phyloP scores from a whole-genome alignment of 495 filamentous ascomycete species.

The Xylaria telfairii region DNA sequence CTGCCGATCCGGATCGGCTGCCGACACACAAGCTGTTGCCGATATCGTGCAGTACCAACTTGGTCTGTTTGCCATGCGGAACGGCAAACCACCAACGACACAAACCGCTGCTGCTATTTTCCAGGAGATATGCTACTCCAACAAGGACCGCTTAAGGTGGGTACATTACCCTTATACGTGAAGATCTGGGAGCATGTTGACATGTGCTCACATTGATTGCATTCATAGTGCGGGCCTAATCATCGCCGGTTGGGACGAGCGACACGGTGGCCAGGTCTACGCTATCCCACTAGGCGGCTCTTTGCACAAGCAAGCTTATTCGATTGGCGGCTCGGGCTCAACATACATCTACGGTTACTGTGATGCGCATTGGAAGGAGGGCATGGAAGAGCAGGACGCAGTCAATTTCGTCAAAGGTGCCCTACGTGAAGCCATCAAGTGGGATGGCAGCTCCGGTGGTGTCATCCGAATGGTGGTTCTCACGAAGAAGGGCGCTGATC shows the following conservation, averaged over 20 bases:
- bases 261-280: constrained; percentile 95
- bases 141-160: constrained; percentile 90
- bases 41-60: constrained; percentile 98
- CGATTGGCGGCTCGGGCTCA: constrained; percentile 95
- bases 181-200: neutral
- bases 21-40: constrained; percentile 96
- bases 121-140: constrained; percentile 95
- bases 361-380: constrained; percentile 93
- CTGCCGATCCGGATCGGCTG: constrained; percentile 94
- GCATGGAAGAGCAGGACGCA: constrained; percentile 94
- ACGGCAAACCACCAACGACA: constrained; percentile 87
- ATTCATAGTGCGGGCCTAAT: constrained; percentile 85
- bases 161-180: constrained; percentile 18
- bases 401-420: constrained; percentile 90
- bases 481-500: constrained; percentile 82
- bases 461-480: constrained; percentile 97
- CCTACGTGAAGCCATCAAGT: constrained; percentile 93
- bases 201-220: constrained; percentile 34
- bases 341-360: constrained; percentile 99
- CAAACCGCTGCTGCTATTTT: constrained; percentile 93
- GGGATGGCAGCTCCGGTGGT: constrained; percentile 98
- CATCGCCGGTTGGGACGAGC: constrained; percentile 92
- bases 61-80: constrained; percentile 86
- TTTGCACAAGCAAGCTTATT: constrained; percentile 93
- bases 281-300: constrained; percentile 96